Conservation (phyloP, 768 basidiomycete genomes). For the Mycena galopus region DNA sequence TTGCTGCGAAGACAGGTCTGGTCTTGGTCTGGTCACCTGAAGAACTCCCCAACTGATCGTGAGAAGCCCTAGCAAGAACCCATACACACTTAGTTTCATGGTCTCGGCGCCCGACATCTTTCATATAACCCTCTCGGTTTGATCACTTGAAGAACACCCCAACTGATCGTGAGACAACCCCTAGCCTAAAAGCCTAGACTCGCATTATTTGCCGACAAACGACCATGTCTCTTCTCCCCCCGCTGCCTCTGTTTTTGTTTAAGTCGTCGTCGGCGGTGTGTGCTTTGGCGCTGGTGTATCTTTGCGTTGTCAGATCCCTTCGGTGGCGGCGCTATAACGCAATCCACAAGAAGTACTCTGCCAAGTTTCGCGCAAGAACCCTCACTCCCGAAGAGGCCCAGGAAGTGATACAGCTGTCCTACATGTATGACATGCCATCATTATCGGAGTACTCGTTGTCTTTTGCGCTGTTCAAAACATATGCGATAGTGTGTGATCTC, state of each 20-base stretch:
- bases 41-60: too few species aligned
- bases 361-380: conserved; percentile 46
- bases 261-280: conserved; percentile 15
- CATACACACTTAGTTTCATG: too few species aligned
- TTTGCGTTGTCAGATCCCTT: conserved; percentile 49
- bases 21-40: too few species aligned
- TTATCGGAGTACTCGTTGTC: conserved; percentile 55
- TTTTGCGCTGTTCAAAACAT: conserved; percentile 69
- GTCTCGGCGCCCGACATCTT: too few species aligned
- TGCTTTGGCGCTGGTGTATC: conserved; percentile 31
- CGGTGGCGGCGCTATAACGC: conserved; percentile 59
- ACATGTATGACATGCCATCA: conserved; percentile 60
- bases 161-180: too few species aligned
- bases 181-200: too few species aligned
- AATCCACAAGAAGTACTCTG: conserved; percentile 55
- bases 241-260: not conserved
- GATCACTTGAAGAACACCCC: too few species aligned
- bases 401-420: conserved; percentile 50
- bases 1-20: too few species aligned
- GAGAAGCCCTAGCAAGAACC: too few species aligned
- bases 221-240: not conserved
- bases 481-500: conserved; percentile 55
- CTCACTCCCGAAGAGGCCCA: conserved; percentile 63
- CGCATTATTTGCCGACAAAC: too few species aligned
- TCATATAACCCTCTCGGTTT: too few species aligned